These are phyloP conservation scores for Brassica nigra DNA, from an alignment of 345 rosid species.

Conservation along the genomic window DNA sequence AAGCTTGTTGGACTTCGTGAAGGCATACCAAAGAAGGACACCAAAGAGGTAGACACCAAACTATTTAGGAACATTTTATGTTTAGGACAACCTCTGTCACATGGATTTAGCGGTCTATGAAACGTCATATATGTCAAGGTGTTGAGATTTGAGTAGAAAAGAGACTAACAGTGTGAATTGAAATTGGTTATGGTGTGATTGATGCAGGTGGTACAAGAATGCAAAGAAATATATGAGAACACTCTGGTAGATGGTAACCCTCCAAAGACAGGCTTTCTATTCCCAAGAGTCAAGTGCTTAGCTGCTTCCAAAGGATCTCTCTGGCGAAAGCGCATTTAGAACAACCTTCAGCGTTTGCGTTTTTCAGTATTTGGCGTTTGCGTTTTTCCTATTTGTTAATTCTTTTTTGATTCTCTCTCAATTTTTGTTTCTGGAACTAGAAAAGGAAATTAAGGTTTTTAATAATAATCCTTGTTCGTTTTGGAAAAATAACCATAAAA, in stretches of 20 bases:
- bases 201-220: conserved; percentile 88
- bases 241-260: conserved; percentile 82
- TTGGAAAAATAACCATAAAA: not conserved
- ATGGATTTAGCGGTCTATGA: not conserved
- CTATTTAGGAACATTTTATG: not conserved
- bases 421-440: too few species aligned
- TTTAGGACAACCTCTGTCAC: not conserved
- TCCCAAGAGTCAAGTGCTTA: conserved; percentile 81
- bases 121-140: not conserved
- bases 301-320: conserved; percentile 54
- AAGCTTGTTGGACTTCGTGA: conserved; percentile 93
- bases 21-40: conserved; percentile 95
- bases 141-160: not conserved
- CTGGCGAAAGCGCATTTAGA: too few species aligned
- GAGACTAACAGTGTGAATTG: not conserved
- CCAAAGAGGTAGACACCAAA: conserved; percentile 78
- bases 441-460: conserved; percentile 7
- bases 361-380: too few species aligned
- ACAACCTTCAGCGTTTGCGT: too few species aligned
- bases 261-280: conserved; percentile 79
- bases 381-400: too few species aligned
- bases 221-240: conserved; percentile 92
- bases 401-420: too few species aligned
- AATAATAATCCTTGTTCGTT: not conserved
- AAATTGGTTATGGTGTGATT: conserved; percentile 21